Percentiles rank a stretch among this genome's conserved stretches.
These are phyloP conservation scores for Centaurea solstitialis DNA, from an alignment of 129 eudicot species.

Conservation along the genomic window DNA sequence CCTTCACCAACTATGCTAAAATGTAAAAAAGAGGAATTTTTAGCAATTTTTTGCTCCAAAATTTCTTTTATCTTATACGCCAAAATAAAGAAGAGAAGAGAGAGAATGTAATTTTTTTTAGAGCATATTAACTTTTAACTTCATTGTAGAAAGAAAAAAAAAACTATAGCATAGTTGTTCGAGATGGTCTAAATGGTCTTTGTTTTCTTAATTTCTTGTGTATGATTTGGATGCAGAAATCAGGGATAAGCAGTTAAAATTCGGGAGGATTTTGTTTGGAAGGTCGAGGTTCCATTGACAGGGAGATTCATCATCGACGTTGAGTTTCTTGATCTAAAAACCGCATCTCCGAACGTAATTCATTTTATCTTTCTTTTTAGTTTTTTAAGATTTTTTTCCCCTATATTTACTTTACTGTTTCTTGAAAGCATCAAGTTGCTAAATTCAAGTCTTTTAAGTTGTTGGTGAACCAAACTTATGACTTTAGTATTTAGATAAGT, in stretches of 20 bases:
- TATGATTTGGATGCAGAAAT: slow-evolving; percentile 54
- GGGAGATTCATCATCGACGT: slow-evolving; percentile 91
- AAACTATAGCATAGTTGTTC: too few species aligned
- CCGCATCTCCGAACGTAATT: slow-evolving; percentile 59
- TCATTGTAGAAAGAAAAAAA: not conserved
- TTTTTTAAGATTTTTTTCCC: not conserved
- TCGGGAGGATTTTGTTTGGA: slow-evolving; percentile 81
- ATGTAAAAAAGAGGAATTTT: too few species aligned
- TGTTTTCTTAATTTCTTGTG: not conserved
- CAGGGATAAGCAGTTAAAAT: slow-evolving; percentile 67
- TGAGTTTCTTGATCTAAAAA: slow-evolving; percentile 88
- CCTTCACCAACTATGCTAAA: too few species aligned
- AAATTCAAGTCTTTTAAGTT: not conserved
- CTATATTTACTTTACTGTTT: not conserved
- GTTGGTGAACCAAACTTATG: slow-evolving; percentile 26
- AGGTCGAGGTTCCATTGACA: slow-evolving; percentile 72
- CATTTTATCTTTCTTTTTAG: not conserved
- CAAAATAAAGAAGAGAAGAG: too few species aligned
- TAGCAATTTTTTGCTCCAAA: too few species aligned
- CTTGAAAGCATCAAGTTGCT: not conserved
- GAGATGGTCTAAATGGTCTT: not conserved
- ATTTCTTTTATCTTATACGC: too few species aligned
- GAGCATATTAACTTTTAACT: too few species aligned
- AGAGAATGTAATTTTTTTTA: too few species aligned
- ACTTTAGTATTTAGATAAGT: slow-evolving; percentile 17